phyloP scores from a whole-genome alignment of 2,329 filamentous ascomycete species.

The Aspergillus uvarum region DNA sequence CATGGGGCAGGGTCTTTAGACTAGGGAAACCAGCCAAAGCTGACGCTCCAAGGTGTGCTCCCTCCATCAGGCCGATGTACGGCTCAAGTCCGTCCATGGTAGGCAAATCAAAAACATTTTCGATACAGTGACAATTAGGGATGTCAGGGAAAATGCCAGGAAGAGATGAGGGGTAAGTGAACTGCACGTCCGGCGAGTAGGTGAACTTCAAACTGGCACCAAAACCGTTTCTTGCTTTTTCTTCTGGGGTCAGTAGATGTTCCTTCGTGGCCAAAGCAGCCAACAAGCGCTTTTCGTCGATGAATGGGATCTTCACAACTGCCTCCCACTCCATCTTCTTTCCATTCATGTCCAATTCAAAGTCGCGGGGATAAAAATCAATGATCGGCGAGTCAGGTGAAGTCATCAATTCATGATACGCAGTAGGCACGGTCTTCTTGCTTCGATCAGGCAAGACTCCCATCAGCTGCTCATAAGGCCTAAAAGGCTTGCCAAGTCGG shows the following conservation, averaged over 20 bases:
- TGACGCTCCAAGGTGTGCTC: conserved; percentile 74
- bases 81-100: conserved; percentile 86
- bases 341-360: conserved; percentile 97
- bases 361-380: conserved; percentile 96
- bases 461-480: conserved; percentile 95
- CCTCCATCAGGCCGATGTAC: conserved; percentile 77
- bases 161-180: conserved; percentile 81
- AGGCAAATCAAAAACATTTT: conserved; percentile 95
- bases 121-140: conserved; percentile 80
- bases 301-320: conserved; percentile 98
- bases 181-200: conserved; percentile 74
- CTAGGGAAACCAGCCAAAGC: conserved; percentile 95
- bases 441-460: conserved; percentile 95
- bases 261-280: conserved; percentile 85
- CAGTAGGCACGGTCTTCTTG: conserved; percentile 86
- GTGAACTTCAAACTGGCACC: conserved; percentile 92
- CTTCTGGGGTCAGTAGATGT: conserved; percentile 69
- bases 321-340: conserved; percentile 99
- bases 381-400: conserved; percentile 86
- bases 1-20: conserved; percentile 80
- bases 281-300: conserved; percentile 84
- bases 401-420: conserved; percentile 93
- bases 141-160: conserved; percentile 89
- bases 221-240: conserved; percentile 83
- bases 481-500: conserved; percentile 90